Percentiles rank a stretch among this genome's conserved stretches.
phyloP scores from a whole-genome alignment of 805 yeast genomes.

The Maudiozyma bulderi region DNA sequence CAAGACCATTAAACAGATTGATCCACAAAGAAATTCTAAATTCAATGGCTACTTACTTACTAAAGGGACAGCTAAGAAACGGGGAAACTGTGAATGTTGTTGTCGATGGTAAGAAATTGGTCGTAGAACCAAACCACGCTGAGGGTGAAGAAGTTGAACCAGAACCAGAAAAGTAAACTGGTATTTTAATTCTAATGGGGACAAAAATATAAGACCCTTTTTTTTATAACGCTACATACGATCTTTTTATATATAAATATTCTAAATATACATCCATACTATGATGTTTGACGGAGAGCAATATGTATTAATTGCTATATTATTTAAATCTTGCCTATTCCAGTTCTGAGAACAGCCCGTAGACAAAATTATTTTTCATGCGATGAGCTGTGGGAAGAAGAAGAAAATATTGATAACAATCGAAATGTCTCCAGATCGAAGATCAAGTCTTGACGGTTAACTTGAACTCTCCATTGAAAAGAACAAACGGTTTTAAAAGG shows the following conservation, averaged over 20 bases:
- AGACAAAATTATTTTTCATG: too few species aligned
- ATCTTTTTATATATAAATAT: neutral
- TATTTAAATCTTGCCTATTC: too few species aligned
- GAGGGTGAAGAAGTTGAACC: constrained; percentile 24
- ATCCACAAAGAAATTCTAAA: constrained; percentile 77
- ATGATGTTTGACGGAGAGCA: neutral
- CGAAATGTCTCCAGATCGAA: too few species aligned
- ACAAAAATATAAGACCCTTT: neutral
- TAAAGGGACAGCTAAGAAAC: constrained; percentile 65
- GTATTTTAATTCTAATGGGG: neutral
- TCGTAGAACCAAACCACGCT: constrained; percentile 39
- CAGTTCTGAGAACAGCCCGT: too few species aligned
- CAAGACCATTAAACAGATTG: constrained; percentile 88
- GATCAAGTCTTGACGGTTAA: too few species aligned
- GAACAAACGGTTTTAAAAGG: too few species aligned
- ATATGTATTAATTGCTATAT: too few species aligned
- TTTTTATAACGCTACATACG: neutral
- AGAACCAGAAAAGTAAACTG: constrained; percentile 12
- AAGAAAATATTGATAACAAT: too few species aligned
- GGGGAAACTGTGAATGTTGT: constrained; percentile 46
- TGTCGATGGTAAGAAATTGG: constrained; percentile 36
- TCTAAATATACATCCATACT: neutral
- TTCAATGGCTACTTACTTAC: constrained; percentile 73
- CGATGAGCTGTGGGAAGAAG: too few species aligned
- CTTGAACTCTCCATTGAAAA: too few species aligned